Evolutionary conservation across 345 rosid species (phyloP).

Genomic region (Melaleuca quinquenervia): DNA sequence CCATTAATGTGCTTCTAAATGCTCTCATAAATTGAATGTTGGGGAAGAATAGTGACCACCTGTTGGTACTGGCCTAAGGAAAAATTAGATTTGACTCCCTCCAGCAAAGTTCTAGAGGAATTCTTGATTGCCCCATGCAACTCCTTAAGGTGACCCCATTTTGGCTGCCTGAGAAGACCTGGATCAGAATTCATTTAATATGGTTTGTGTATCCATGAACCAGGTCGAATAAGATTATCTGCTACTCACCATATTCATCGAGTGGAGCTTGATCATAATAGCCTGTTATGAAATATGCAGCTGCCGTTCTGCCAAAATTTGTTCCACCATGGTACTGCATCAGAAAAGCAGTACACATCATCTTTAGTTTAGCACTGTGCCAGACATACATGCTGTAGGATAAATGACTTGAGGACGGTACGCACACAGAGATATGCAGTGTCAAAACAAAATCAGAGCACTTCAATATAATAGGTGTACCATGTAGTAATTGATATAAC

Average conservation of each 20-base stretch:
- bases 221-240: background rate
- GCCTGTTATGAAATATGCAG: constrained; percentile 56
- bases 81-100: constrained; percentile 36
- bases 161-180: constrained; percentile 77
- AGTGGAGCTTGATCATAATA: constrained; percentile 91
- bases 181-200: background rate
- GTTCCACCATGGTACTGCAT: constrained; percentile 92
- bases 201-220: background rate
- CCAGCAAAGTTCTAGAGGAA: constrained; percentile 38
- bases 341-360: background rate
- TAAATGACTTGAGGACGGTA: background rate
- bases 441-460: background rate
- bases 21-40: background rate
- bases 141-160: constrained; percentile 78
- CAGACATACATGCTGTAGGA: background rate
- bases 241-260: constrained; percentile 67
- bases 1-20: background rate
- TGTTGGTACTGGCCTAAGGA: constrained; percentile 56
- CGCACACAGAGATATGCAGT: background rate
- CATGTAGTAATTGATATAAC: constrained; percentile 85
- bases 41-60: constrained; percentile 9
- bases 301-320: constrained; percentile 71
- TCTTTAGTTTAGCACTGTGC: background rate
- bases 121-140: constrained; percentile 53
- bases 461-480: constrained; percentile 14